A percentile compares a stretch with the other conserved stretches of the same genome.
These are phyloP conservation scores for Seminavis robusta DNA, from an alignment of 108 stramenopile genomes.

Conservation along the genomic window DNA sequence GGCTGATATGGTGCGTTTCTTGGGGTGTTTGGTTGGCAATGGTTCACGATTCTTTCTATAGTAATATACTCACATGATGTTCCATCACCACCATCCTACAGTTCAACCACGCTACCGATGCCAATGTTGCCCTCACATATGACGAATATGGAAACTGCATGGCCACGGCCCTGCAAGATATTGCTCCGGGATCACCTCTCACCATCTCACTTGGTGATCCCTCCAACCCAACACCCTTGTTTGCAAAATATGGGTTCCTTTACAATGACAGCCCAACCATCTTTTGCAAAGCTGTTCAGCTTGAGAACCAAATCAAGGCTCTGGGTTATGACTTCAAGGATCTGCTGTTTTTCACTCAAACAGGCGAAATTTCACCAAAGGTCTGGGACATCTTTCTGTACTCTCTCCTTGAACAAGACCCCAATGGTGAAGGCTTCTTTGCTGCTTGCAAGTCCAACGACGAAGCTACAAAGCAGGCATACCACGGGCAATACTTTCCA, in stretches of 20 bases:
- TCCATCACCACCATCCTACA: no score
- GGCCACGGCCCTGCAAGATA: conserved; percentile 24
- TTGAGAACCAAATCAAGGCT: conserved; percentile 38
- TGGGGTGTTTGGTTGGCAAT: no score
- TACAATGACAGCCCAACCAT: conserved; percentile 61
- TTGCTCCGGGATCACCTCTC: conserved; percentile 51
- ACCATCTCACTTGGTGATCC: conserved; percentile 51
- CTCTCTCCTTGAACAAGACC: conserved; percentile 22
- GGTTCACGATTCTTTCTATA: no score
- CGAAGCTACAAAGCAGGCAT: conserved; percentile 40
- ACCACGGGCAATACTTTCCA: conserved; percentile 53
- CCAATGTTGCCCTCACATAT: conserved; percentile 31
- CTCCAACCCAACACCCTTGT: conserved; percentile 50
- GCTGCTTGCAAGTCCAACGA: conserved; percentile 42
- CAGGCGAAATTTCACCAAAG: conserved; percentile 51
- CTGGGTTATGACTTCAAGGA: conserved; percentile 53
- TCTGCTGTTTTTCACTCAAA: conserved; percentile 59
- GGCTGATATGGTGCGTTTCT: no score
- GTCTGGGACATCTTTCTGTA: conserved; percentile 60
- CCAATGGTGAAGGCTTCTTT: conserved; percentile 38
- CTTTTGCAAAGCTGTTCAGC: conserved; percentile 63
- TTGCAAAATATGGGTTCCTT: conserved; percentile 57
- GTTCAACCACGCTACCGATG: conserved; percentile 21
- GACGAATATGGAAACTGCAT: conserved; percentile 25
- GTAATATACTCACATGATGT: conserved; percentile 32